Conservation (phyloP, 1,284 basidiomycete genomes). For the Naganishia albida region DNA sequence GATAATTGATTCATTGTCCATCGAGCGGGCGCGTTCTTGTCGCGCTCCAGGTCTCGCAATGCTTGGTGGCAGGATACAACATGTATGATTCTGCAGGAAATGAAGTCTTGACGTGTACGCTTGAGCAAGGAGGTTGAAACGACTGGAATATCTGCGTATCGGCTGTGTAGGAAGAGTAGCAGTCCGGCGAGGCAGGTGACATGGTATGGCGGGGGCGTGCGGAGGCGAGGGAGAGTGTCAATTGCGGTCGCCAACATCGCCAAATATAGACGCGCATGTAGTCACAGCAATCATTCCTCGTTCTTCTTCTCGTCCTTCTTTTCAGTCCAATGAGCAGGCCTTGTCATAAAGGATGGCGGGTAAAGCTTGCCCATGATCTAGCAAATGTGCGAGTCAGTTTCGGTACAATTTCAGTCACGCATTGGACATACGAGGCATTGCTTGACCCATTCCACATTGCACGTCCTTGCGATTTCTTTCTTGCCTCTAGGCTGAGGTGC, state of each 20-base stretch:
- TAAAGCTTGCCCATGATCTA: constrained; percentile 31
- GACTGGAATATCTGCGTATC: not conserved
- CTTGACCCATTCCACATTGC: constrained; percentile 33
- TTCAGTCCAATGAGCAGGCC: not conserved
- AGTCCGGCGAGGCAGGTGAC: not conserved
- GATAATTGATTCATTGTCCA: not conserved
- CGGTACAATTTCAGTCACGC: not conserved
- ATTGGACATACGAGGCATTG: constrained; percentile 29
- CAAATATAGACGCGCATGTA: not conserved
- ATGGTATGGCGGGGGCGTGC: not conserved
- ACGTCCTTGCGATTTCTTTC: constrained; percentile 7
- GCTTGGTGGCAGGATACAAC: no score
- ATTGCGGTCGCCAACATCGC: not conserved
- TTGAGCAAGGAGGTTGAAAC: not conserved
- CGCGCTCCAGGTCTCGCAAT: no score
- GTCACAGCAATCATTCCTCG: not conserved
- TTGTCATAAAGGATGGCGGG: constrained; percentile 19
- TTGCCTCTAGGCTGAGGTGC: constrained; percentile 1
- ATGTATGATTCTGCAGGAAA: not conserved
- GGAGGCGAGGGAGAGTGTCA: not conserved
- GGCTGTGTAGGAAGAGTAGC: no score
- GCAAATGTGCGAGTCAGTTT: not conserved
- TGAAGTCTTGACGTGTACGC: not conserved
- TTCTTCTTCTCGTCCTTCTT: no score
- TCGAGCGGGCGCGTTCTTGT: no score